These are phyloP conservation scores for Neofusicoccum kwambonambiense DNA, from an alignment of 2,329 filamentous ascomycete genomes.

Conservation along the genomic window DNA sequence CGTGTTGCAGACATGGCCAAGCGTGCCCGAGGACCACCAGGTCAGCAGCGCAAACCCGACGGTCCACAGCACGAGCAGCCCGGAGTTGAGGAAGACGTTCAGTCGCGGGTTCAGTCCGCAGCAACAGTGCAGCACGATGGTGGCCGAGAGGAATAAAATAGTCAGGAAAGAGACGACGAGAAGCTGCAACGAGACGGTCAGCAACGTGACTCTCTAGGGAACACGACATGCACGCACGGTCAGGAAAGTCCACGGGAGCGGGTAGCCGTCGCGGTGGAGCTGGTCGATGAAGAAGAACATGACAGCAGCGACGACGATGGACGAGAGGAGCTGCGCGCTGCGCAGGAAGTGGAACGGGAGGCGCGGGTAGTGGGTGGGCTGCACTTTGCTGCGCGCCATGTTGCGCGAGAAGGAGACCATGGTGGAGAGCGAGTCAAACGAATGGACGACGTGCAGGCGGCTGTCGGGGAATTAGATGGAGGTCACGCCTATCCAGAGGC, in stretches of 20 bases:
- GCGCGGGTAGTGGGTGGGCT: slow-evolving; percentile 44
- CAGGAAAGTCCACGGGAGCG: slow-evolving; percentile 60
- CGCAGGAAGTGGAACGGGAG: slow-evolving; percentile 45
- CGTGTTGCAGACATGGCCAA: slow-evolving; percentile 51
- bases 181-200: slow-evolving; percentile 41
- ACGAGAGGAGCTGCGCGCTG: slow-evolving; percentile 42
- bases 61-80: slow-evolving; percentile 52
- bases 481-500: slow-evolving; percentile 4
- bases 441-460: not conserved
- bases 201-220: not conserved
- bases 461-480: not conserved
- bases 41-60: slow-evolving; percentile 52
- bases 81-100: slow-evolving; percentile 50
- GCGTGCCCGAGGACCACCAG: slow-evolving; percentile 55
- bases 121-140: slow-evolving; percentile 52
- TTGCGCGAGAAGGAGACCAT: not conserved
- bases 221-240: slow-evolving; percentile 43
- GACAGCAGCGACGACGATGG: slow-evolving; percentile 53
- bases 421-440: not conserved
- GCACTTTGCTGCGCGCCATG: slow-evolving; percentile 13
- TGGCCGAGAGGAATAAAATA: slow-evolving; percentile 47
- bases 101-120: slow-evolving; percentile 53
- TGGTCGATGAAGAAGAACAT: slow-evolving; percentile 58
- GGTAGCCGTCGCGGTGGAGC: slow-evolving; percentile 51
- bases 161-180: slow-evolving; percentile 53